Evolutionary conservation across 1,284 basidiomycete species (phyloP), one percentile per base, ranked within the genome.

Genomic region (Sphaerobolus stellatus): DNA sequence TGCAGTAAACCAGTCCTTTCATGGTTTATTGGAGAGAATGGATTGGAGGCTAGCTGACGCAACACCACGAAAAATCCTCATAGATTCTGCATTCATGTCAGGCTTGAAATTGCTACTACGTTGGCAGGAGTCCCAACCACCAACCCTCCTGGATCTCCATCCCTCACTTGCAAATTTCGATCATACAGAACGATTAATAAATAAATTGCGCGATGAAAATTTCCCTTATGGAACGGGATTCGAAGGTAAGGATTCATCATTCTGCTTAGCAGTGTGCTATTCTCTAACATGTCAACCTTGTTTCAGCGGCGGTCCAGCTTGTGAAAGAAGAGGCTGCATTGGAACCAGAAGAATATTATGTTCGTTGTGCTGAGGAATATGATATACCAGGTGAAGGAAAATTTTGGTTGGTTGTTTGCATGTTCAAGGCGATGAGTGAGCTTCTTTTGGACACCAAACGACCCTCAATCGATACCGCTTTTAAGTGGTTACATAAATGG

Each of bases 21-120:
- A 46, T 1, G 34, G 25, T 1, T 29, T 63, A 9, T 50, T 65
- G 4, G 27, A 51, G 6, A 30, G 34, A 8, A 50, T 65, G 16
- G 56, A 55, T n/a, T 68, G 64, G 66, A 48, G 52, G 29, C 51
- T 68, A 0, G 62, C 66, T n/a, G 62, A 69, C 58, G 62, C 65
- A 22, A 70, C 64, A 18, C 66, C 65, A 14, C 44, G 60, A 0
- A 58, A 48, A 1, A 43, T 70, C 0, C 29, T 65, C 33, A 44
- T 62, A 4, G 60, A 69, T 51, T 56, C 61, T 0, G 58, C 61
- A 16, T 68, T 70, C 40, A 51, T 66, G 14, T 27, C 33, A 22
- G 57, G 53, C 2, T 31, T 69, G 1, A 52, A 54, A 7, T 24
- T 54, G 5, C 0, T 43, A n/a, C 55, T 68, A 11, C 56, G 56